Conservation (phyloP, 2,329 filamentous ascomycete genomes). For the Paecilomyces sp. region DNA sequence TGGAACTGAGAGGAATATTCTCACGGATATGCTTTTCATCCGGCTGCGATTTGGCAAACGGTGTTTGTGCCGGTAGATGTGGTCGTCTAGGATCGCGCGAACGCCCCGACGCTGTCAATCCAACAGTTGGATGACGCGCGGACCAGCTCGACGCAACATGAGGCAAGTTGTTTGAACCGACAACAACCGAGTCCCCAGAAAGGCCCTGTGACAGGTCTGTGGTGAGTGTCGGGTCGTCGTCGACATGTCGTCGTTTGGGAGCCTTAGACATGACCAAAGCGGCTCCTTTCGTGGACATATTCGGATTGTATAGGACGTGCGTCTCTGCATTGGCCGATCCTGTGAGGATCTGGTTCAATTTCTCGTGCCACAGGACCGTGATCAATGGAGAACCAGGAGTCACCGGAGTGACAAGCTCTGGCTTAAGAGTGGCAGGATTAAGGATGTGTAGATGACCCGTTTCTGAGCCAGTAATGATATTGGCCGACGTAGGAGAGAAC, state of each 20-base stretch:
- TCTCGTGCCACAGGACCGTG: conserved; percentile 82
- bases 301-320: conserved; percentile 84
- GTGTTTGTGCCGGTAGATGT: conserved; percentile 76
- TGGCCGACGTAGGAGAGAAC: conserved; percentile 77
- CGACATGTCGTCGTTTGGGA: conserved; percentile 89
- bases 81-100: conserved; percentile 75
- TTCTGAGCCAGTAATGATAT: conserved; percentile 81
- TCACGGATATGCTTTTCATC: conserved; percentile 84
- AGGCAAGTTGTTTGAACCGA: conserved; percentile 61
- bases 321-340: conserved; percentile 87
- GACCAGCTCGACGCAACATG: conserved; percentile 61
- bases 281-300: conserved; percentile 72
- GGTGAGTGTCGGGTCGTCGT: conserved; percentile 82
- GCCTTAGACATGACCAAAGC: conserved; percentile 86
- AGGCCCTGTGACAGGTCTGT: conserved; percentile 76
- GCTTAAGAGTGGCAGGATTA: conserved; percentile 80
- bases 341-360: conserved; percentile 92
- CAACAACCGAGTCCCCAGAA: conserved; percentile 74
- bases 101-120: conserved; percentile 70
- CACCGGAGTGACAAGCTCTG: conserved; percentile 82
- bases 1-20: conserved; percentile 80
- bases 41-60: conserved; percentile 83
- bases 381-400: conserved; percentile 78
- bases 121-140: conserved; percentile 60
- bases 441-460: conserved; percentile 85